Base-by-base conservation (phyloP, 2,329 filamentous ascomycete species). In the Penicillium sp. region DNA sequence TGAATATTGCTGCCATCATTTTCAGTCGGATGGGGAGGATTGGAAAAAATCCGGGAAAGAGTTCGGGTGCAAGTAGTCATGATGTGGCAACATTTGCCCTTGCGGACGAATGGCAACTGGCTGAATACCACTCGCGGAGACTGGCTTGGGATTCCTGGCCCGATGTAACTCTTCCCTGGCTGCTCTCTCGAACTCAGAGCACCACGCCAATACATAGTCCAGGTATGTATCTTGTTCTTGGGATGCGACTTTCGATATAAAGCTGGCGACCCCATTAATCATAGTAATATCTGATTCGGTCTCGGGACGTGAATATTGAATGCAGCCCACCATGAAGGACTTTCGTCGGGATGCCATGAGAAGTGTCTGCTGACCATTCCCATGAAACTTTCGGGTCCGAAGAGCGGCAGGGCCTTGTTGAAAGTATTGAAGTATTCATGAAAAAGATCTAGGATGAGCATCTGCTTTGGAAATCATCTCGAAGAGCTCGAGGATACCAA, bases 311-410 rank as follows among this genome's bases (percentile, higher is more conserved):
- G 31, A 28, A 61, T 44, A 28, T 61, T 61, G 13, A 61, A 42
- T 3, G 53, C 44, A 9, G 46, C 52, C 57, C 54, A 59, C 52
- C 48, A 59, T 4, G 53, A 58, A 12, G 57, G 49, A 31, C 45
- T 57, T 21, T 54, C 48, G 45, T 59, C 54, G 3, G 57, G 51
- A 32, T 57, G 57, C 53, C 55, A 58, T 4, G 53, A 55, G 26
- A 55, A 60, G 17, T 54, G 51, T 45, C 45, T 54, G 6, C 59
- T 49, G 7, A 57, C 33, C 4, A 51, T 28, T 12, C 15, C 35
- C 28, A 45, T 45, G 9, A 59, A 51, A 7, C 46, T 35, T 41
- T 15, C 26, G 4, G 56, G 43, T 5, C 50, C 35, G 3, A 58
- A 51, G 4, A 59, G 37, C 6, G 57, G 57, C 8, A 57, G 42